These are phyloP conservation scores for Penicillium frequentans DNA, from an alignment of 2,329 filamentous ascomycete species.

Conservation along the genomic window DNA sequence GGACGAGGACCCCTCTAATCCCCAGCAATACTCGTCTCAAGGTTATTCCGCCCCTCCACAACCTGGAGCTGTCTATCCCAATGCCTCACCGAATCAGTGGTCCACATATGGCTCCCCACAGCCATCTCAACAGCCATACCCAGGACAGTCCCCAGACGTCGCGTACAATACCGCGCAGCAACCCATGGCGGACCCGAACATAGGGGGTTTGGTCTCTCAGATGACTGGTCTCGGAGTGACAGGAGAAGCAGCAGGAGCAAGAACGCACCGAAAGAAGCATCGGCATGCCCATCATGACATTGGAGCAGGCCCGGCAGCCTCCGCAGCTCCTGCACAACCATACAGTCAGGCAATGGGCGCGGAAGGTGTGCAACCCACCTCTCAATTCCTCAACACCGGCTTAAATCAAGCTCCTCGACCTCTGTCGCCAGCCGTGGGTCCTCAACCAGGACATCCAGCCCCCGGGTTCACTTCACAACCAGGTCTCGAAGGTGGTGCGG, in stretches of 20 bases:
- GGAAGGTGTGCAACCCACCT: slow-evolving; percentile 54
- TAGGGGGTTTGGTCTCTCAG: slow-evolving; percentile 57
- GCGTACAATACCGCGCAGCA: slow-evolving; percentile 30
- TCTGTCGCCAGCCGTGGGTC: slow-evolving; percentile 21
- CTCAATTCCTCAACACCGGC: slow-evolving; percentile 62
- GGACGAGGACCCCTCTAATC: slow-evolving; percentile 57
- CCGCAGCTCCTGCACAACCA: slow-evolving; percentile 58
- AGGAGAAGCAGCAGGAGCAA: slow-evolving; percentile 40
- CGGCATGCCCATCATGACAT: slow-evolving; percentile 89
- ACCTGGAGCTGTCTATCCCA: slow-evolving; percentile 36
- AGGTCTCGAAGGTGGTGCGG: slow-evolving; percentile 45
- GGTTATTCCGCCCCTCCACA: slow-evolving; percentile 36
- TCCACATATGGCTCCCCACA: slow-evolving; percentile 26
- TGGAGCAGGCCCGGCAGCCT: slow-evolving; percentile 49
- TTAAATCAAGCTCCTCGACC: slow-evolving; percentile 37
- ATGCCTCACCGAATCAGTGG: slow-evolving; percentile 34
- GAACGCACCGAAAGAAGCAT: slow-evolving; percentile 80
- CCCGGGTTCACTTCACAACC: slow-evolving; percentile 29
- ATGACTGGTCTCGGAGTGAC: slow-evolving; percentile 75
- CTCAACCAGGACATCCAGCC: slow-evolving; percentile 23
- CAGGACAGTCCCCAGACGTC: slow-evolving; percentile 25
- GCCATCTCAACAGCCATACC: slow-evolving; percentile 24
- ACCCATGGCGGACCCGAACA: slow-evolving; percentile 28
- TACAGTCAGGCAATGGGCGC: slow-evolving; percentile 71
- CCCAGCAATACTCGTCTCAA: slow-evolving; percentile 42